A percentile compares a stretch with the other conserved stretches of the same genome.
These are phyloP conservation scores for Porcisia deanei DNA, from an alignment of 208 protist genomes.

Conservation along the genomic window DNA sequence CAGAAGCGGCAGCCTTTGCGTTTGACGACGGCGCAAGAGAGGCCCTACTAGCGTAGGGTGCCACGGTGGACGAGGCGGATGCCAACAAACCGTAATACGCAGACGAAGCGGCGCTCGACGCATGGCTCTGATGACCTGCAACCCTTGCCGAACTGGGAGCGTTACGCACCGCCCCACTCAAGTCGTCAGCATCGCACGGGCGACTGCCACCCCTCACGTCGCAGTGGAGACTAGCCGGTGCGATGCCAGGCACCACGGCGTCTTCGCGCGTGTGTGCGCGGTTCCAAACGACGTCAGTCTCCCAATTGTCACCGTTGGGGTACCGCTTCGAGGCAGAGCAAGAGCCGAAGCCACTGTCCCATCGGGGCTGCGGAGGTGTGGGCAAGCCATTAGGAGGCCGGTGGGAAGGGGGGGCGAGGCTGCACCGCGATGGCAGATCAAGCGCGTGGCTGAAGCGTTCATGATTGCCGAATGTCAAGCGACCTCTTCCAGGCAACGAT, in stretches of 20 bases:
- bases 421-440: background rate
- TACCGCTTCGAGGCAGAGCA: background rate
- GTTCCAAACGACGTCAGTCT: background rate
- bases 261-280: background rate
- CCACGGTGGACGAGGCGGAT: constrained; percentile 1
- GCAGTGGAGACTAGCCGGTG: background rate
- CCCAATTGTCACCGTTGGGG: background rate
- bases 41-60: constrained; percentile 14
- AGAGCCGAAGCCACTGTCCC: background rate
- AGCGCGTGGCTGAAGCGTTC: background rate
- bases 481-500: background rate
- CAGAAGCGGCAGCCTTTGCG: background rate
- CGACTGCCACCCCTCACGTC: background rate
- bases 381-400: background rate
- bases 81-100: background rate
- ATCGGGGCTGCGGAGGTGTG: background rate
- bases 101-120: background rate
- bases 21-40: constrained; percentile 8
- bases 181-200: background rate
- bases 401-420: background rate
- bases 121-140: background rate
- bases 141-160: background rate
- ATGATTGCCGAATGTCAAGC: background rate
- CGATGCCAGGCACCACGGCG: background rate
- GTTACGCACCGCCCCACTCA: background rate